Evolutionary conservation across 2,329 filamentous ascomycete genomes (phyloP), one percentile per base, ranked within the genome.

Genomic region (Sporothrix inflata): DNA sequence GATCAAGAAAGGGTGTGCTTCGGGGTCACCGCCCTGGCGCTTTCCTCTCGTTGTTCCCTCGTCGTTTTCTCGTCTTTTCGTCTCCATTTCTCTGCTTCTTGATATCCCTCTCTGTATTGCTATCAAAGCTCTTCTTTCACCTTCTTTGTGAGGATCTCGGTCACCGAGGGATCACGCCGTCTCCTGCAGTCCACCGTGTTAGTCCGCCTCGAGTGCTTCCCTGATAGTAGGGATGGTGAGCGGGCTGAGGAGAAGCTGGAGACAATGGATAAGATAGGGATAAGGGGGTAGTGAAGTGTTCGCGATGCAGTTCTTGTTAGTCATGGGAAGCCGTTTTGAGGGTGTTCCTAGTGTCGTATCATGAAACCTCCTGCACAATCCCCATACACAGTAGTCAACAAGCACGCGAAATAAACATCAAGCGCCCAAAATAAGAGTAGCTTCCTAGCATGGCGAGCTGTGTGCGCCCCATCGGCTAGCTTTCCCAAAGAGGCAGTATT

Each of bases 11-110:
- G 42, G 21, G 24, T 66, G 42, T 30, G 42, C 6, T 47, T 49
- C 61, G 24, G 42, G 12, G 34, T 66, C 60, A 65, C 60, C 60
- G 60, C 38, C n/a, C 60, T 65, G 60, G 60, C 34, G 60, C n/a
- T n/a, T n/a, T n/a, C n/a, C n/a, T n/a, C n/a, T n/a, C 40, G 40
- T 19, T 45, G 6, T 61, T 40, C 30, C 7, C 3, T 49, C 51
- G 21, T 27, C 21, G 11, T 45, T 34, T 21, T 21, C 4, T 6
- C 16, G 3, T 27, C 14, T 19, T 34, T 12, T n/a, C 21, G 12
- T 27, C 60, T 27, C 14, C 21, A 3, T 9, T 45, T 45, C 19
- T n/a, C 16, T 34, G 16, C 38, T 27, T 27, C 6, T 45, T 27
- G 55, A 38, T 40, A 21, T 21, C n/a, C n/a, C 8, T 53, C n/a